Evolutionary conservation across 768 basidiomycete species (phyloP).

Genomic region (Pisolithus marmoratus): DNA sequence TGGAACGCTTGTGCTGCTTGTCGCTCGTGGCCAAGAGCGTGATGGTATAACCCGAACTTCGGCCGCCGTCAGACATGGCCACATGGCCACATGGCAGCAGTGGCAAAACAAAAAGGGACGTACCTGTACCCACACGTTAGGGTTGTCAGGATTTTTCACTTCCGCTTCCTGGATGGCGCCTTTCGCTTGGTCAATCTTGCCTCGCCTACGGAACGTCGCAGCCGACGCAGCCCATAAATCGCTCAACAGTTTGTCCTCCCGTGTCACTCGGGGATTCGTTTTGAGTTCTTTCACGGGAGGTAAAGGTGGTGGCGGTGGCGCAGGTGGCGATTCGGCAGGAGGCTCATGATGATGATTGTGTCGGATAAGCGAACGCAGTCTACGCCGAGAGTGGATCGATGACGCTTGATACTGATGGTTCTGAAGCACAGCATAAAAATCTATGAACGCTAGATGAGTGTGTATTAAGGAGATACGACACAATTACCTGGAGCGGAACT

Average conservation of each 20-base stretch:
- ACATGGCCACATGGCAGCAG: not conserved
- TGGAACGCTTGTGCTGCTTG: constrained; percentile 73
- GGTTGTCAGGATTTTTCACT: constrained; percentile 76
- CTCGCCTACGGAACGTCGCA: constrained; percentile 85
- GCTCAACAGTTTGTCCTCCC: constrained; percentile 65
- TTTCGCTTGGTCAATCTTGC: constrained; percentile 84
- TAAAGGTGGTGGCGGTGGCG: constrained; percentile 22
- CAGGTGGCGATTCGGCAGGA: constrained; percentile 30
- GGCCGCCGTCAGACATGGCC: not conserved
- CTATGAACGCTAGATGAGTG: constrained; percentile 28
- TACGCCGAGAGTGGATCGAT: constrained; percentile 78
- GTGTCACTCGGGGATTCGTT: constrained; percentile 36
- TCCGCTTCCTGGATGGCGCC: constrained; percentile 96
- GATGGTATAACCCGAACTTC: constrained; percentile 72
- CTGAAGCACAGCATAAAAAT: constrained; percentile 62
- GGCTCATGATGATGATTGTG: constrained; percentile 23
- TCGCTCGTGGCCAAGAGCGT: constrained; percentile 49
- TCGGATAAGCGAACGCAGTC: constrained; percentile 45
- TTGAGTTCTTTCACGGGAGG: constrained; percentile 33
- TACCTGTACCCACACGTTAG: constrained; percentile 94
- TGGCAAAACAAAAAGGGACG: constrained; percentile 11
- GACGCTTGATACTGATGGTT: constrained; percentile 65
- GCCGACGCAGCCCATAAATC: constrained; percentile 93
- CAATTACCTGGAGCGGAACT: constrained; percentile 62
- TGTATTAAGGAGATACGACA: not conserved